These are phyloP conservation scores for Chenopodium formosanum DNA, from an alignment of 148 eudicot species.

Conservation along the genomic window DNA sequence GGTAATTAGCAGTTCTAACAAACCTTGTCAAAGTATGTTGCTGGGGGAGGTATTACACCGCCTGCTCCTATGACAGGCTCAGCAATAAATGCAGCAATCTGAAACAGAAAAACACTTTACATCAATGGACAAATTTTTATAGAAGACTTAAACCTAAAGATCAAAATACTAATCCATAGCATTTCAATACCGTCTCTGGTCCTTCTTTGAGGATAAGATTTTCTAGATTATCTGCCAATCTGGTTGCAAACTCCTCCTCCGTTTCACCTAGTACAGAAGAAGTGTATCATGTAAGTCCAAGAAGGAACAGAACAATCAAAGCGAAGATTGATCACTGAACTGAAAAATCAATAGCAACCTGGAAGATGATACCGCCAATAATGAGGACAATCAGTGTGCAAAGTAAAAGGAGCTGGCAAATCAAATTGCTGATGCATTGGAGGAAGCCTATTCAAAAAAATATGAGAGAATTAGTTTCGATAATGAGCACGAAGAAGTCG, in stretches of 20 bases:
- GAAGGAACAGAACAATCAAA: neutral
- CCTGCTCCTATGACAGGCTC: constrained; percentile 98
- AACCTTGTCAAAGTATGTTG: constrained; percentile 89
- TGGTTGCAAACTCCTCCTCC: constrained; percentile 88
- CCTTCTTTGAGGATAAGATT: constrained; percentile 85
- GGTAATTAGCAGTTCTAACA: no score
- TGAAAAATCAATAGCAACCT: constrained; percentile 38
- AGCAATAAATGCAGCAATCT: constrained; percentile 97
- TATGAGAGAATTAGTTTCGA: neutral
- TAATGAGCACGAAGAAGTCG: neutral
- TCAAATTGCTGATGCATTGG: constrained; percentile 88
- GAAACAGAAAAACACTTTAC: constrained; percentile 25
- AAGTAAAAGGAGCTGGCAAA: constrained; percentile 84
- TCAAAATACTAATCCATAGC: neutral
- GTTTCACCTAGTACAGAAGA: constrained; percentile 53
- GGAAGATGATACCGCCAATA: constrained; percentile 92
- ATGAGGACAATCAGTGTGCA: constrained; percentile 96
- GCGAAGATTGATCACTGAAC: neutral
- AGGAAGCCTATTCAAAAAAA: constrained; percentile 49
- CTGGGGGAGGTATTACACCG: constrained; percentile 90
- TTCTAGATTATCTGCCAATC: constrained; percentile 84
- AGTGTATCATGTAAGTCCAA: neutral
- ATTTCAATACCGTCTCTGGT: constrained; percentile 74
- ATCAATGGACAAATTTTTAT: neutral
- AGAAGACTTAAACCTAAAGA: neutral